Conservation (phyloP, 116 monocot species). For the Phalaenopsis hybrid region DNA sequence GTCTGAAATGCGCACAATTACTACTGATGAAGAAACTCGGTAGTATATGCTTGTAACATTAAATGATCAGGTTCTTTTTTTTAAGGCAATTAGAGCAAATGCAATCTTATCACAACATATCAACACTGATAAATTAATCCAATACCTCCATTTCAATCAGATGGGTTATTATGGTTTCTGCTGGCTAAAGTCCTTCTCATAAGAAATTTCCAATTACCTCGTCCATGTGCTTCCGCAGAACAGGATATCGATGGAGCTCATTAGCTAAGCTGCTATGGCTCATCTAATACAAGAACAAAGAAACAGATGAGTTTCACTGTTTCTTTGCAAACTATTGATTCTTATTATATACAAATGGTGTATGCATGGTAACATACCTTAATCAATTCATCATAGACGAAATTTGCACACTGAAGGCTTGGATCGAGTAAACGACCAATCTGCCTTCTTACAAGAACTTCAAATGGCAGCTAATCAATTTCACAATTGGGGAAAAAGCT, state of each 20-base stretch:
- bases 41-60: not conserved
- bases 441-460: constrained; percentile 87
- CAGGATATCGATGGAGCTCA: constrained; percentile 89
- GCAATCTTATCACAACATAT: not conserved
- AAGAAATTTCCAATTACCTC: constrained; percentile 90
- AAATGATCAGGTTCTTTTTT: not conserved
- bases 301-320: not conserved
- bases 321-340: not conserved
- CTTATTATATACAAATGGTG: not conserved
- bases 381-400: constrained; percentile 94
- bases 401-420: constrained; percentile 95
- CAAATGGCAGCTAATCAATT: constrained; percentile 86
- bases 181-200: constrained; percentile 83
- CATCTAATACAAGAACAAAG: constrained; percentile 43
- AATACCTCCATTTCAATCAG: constrained; percentile 97
- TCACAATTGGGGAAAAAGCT: not conserved
- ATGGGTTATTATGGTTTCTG: constrained; percentile 93
- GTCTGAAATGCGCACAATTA: not conserved
- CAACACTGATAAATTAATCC: not conserved
- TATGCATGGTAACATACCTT: constrained; percentile 51
- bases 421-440: constrained; percentile 93
- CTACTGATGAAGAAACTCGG: not conserved
- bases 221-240: constrained; percentile 85
- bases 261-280: constrained; percentile 67
- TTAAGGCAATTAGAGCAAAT: not conserved